Evolutionary conservation across 768 basidiomycete genomes (phyloP).

Genomic region (Termitomyces sp.): DNA sequence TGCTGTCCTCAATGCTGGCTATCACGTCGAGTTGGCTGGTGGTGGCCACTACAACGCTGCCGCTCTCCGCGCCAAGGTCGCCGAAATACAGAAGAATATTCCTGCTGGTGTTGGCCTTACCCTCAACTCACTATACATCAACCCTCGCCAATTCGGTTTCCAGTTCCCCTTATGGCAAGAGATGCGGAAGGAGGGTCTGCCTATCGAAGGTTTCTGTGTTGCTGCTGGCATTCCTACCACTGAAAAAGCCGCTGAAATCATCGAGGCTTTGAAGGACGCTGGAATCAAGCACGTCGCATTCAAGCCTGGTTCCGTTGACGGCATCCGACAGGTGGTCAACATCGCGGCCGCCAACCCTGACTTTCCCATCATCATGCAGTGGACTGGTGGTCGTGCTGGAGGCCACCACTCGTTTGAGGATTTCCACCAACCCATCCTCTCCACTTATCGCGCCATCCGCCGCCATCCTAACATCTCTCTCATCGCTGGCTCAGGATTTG

Average conservation of each 20-base stretch:
- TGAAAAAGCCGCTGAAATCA: slow-evolving; percentile 97
- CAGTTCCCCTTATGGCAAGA: slow-evolving; percentile 98
- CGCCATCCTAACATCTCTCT: slow-evolving; percentile 85
- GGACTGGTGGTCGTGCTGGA: slow-evolving; percentile 98
- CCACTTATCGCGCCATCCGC: slow-evolving; percentile 88
- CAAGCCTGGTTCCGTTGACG: slow-evolving; percentile 98
- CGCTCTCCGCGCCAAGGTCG: slow-evolving; percentile 84
- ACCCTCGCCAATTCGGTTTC: slow-evolving; percentile 95
- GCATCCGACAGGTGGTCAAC: slow-evolving; percentile 94
- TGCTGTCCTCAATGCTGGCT: slow-evolving; percentile 89
- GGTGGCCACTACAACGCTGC: slow-evolving; percentile 94
- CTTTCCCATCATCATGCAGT: slow-evolving; percentile 96
- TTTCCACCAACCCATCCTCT: slow-evolving; percentile 92
- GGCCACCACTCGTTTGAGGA: slow-evolving; percentile 99
- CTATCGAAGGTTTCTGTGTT: slow-evolving; percentile 98
- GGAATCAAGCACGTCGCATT: slow-evolving; percentile 96
- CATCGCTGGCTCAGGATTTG: slow-evolving; percentile 93
- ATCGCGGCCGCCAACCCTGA: slow-evolving; percentile 92
- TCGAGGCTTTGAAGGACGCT: slow-evolving; percentile 68
- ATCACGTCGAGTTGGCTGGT: slow-evolving; percentile 95
- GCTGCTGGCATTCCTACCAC: slow-evolving; percentile 96
- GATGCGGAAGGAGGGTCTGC: slow-evolving; percentile 91
- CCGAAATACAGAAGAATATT: slow-evolving; percentile 85
- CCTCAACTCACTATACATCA: slow-evolving; percentile 95
- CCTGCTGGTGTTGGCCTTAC: slow-evolving; percentile 90